Conservation (phyloP, 2,329 filamentous ascomycete species). For the Gliomastix tumulicola region DNA sequence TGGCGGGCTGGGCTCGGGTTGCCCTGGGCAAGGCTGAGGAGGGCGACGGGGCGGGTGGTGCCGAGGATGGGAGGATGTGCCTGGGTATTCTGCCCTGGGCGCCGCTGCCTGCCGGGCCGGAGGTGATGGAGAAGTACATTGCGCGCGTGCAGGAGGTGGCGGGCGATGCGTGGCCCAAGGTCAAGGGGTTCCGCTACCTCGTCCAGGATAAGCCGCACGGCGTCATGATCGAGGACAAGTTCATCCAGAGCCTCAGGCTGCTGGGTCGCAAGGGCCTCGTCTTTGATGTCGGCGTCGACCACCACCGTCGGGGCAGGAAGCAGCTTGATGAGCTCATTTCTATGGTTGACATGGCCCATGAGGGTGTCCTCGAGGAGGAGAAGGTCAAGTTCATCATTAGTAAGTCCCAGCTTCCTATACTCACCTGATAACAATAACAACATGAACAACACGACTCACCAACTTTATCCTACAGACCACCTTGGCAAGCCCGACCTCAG, state of each 20-base stretch:
- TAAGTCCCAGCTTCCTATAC: slow-evolving; percentile 28
- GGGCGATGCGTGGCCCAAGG: slow-evolving; percentile 56
- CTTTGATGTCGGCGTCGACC: slow-evolving; percentile 83
- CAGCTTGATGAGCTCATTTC: slow-evolving; percentile 66
- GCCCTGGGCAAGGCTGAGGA: slow-evolving; percentile 55
- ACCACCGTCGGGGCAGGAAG: slow-evolving; percentile 65
- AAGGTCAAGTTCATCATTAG: slow-evolving; percentile 65
- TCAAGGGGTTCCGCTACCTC: slow-evolving; percentile 78
- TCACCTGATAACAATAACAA: not conserved
- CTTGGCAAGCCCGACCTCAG: slow-evolving; percentile 80
- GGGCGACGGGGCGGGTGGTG: slow-evolving; percentile 61
- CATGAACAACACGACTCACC: not conserved
- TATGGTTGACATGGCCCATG: slow-evolving; percentile 62
- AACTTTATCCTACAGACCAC: slow-evolving; percentile 55
- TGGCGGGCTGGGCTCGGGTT: slow-evolving; percentile 62
- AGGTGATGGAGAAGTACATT: slow-evolving; percentile 59
- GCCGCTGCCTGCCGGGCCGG: slow-evolving; percentile 62
- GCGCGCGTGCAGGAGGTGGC: slow-evolving; percentile 50
- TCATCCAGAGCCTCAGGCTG: slow-evolving; percentile 60
- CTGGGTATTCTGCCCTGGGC: slow-evolving; percentile 77
- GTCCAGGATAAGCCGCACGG: slow-evolving; percentile 69
- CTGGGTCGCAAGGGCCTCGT: slow-evolving; percentile 56
- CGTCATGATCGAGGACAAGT: slow-evolving; percentile 54
- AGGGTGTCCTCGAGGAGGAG: slow-evolving; percentile 49
- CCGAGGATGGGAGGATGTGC: slow-evolving; percentile 41